Evolutionary conservation across 1,139 yeast genomes (phyloP), one percentile per base, ranked within the genome.

Genomic region (Candida frijolesensis): DNA sequence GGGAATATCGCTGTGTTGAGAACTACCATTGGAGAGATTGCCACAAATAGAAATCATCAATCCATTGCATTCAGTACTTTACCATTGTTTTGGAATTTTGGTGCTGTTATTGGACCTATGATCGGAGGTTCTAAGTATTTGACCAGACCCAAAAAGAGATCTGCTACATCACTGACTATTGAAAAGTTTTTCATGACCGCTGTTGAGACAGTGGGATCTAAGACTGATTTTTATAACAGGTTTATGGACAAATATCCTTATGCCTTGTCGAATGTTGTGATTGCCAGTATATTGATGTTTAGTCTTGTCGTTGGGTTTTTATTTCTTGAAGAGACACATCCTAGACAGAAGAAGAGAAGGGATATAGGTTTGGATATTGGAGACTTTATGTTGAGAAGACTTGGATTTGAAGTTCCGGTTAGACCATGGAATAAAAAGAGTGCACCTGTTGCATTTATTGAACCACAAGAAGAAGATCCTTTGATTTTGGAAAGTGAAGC

Each of bases 301-400:
- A 75, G 83, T 19, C 55, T 72, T 10, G 25, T 71, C 3, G 82
- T 76, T 7, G 67, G 80, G 47, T 70, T 84, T 45, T 70, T 84
- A 46, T 82, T 83, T 56, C 63, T 84, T 41, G 86, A 84, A 59
- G 89, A 84, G 62, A 81, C 87, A 3, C 85, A 81, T 58, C 76
- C 70, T 19, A 63, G 64, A 33, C 65, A 64, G 48, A 74, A 68
- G 56, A 57, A 71, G 51, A 66, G 70, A 48, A 67, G 71, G 50
- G 88, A 83, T 60, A 55, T 63, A 40, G 85, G 87, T 1, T 61
- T 83, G 7, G 82, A 74, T 33, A 43, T 80, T 10, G 87, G 87
- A 12, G 84, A 82, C 56, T 57, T 58, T 46, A 55, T 82, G 35
- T 58, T 71, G 57, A 56, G 57, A 11, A 49, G 59, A 18, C 52